phyloP scores from a whole-genome alignment of 768 basidiomycete species.

The Mycena leptocephala region DNA sequence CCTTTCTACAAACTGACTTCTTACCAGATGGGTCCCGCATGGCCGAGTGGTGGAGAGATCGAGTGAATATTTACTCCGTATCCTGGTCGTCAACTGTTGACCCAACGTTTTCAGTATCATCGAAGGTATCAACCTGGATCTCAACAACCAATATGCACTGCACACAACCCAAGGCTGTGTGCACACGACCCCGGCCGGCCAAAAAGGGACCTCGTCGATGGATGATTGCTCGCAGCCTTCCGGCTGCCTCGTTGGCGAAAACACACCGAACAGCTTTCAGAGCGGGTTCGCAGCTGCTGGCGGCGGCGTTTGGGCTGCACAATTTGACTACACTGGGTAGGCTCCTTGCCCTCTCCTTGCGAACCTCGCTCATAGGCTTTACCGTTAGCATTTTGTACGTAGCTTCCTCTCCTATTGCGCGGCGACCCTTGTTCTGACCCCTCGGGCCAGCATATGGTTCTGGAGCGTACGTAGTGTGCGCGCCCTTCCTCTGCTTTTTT shows the following conservation, averaged over 20 bases:
- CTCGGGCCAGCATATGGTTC: constrained; percentile 56
- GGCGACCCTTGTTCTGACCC: neutral
- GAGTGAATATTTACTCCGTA: constrained; percentile 48
- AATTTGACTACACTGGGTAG: constrained; percentile 69
- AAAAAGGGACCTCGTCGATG: constrained; percentile 68
- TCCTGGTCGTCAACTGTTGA: neutral
- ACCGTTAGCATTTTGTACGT: constrained; percentile 37
- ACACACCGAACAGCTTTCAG: constrained; percentile 75
- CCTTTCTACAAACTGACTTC: neutral
- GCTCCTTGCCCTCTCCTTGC: neutral
- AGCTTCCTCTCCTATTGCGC: neutral
- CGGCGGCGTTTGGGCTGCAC: constrained; percentile 86
- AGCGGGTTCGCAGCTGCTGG: constrained; percentile 76
- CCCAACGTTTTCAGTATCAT: constrained; percentile 66
- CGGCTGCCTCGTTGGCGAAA: constrained; percentile 80
- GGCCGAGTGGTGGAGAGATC: constrained; percentile 67
- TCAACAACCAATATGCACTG: constrained; percentile 83
- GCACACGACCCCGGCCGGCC: constrained; percentile 50
- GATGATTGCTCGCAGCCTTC: constrained; percentile 71
- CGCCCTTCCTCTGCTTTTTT: neutral
- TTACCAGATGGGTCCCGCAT: constrained; percentile 49
- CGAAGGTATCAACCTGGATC: constrained; percentile 86
- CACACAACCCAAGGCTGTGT: constrained; percentile 72
- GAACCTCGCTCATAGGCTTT: constrained; percentile 9
- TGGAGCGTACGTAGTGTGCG: constrained; percentile 55